These are phyloP conservation scores for Forsythia suspensa DNA, from an alignment of 257 asterid genomes.

Conservation along the genomic window DNA sequence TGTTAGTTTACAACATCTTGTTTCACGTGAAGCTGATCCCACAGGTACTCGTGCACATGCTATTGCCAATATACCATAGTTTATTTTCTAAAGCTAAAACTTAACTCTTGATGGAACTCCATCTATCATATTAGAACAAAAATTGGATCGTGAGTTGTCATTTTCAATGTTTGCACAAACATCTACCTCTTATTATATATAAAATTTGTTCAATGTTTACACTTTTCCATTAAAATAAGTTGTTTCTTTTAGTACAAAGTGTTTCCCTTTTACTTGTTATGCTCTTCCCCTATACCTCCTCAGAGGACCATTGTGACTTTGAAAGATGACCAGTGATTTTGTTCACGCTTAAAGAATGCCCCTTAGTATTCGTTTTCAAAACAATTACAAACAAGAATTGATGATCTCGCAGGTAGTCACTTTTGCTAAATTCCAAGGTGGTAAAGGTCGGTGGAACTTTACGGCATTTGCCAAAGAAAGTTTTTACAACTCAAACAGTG, in stretches of 20 bases:
- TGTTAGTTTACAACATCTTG: conserved; percentile 62
- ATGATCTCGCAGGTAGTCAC: conserved; percentile 53
- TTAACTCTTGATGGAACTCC: background rate
- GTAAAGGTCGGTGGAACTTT: conserved; percentile 65
- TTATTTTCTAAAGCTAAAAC: background rate
- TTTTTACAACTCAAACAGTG: conserved; percentile 48
- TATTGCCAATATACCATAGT: background rate
- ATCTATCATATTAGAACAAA: background rate
- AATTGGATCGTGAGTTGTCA: background rate
- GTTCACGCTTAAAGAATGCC: background rate
- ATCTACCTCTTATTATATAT: too few relatives aligned
- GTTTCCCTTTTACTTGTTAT: background rate
- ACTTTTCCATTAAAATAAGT: background rate
- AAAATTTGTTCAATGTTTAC: background rate
- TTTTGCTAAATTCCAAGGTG: conserved; percentile 54
- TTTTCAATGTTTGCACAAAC: background rate
- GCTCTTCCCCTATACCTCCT: background rate
- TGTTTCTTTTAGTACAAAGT: background rate
- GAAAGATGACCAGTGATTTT: background rate
- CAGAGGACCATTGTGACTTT: background rate
- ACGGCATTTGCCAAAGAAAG: conserved; percentile 51
- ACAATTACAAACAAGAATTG: background rate
- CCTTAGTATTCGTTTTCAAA: background rate
- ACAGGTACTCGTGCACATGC: conserved; percentile 38
- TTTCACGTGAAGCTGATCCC: conserved; percentile 83